phyloP scores from a whole-genome alignment of 1,139 yeast species.

The Magnusiomyces suaveolens region DNA sequence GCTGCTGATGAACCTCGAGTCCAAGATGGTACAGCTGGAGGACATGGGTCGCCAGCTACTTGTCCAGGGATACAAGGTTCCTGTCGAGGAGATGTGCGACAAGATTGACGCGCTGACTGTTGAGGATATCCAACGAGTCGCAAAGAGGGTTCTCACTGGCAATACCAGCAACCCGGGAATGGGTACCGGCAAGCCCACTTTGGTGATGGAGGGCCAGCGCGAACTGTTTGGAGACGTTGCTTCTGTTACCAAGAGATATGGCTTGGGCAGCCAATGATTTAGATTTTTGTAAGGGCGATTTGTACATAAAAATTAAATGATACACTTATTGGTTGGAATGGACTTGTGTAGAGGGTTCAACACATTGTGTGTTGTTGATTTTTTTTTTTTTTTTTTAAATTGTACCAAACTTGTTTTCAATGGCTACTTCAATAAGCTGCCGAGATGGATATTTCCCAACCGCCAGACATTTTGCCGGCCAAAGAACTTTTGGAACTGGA shows the following conservation, averaged over 20 bases:
- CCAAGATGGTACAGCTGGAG: slow-evolving; percentile 83
- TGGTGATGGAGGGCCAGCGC: slow-evolving; percentile 84
- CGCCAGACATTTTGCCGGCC: too few species aligned
- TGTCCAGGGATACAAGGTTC: slow-evolving; percentile 68
- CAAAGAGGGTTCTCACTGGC: slow-evolving; percentile 67
- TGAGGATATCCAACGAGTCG: slow-evolving; percentile 61
- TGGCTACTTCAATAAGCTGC: too few species aligned
- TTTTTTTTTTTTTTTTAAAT: too few species aligned
- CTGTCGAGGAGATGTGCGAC: slow-evolving; percentile 72
- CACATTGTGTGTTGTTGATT: too few species aligned
- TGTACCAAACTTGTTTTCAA: too few species aligned
- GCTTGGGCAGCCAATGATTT: slow-evolving; percentile 43
- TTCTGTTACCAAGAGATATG: slow-evolving; percentile 55
- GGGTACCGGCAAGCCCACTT: slow-evolving; percentile 60
- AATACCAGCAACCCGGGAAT: slow-evolving; percentile 42
- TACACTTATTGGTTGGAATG: too few species aligned
- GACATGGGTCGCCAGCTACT: slow-evolving; percentile 94
- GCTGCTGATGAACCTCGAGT: slow-evolving; percentile 83
- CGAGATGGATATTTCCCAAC: too few species aligned
- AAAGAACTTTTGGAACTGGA: too few species aligned
- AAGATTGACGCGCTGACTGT: slow-evolving; percentile 61
- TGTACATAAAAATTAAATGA: too few species aligned
- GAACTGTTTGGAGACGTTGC: slow-evolving; percentile 78
- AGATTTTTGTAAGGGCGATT: too few species aligned
- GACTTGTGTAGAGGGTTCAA: too few species aligned